These are phyloP conservation scores for Allomyces macrogynus DNA, from an alignment of 192 early-diverging fungal genomes.

Conservation along the genomic window DNA sequence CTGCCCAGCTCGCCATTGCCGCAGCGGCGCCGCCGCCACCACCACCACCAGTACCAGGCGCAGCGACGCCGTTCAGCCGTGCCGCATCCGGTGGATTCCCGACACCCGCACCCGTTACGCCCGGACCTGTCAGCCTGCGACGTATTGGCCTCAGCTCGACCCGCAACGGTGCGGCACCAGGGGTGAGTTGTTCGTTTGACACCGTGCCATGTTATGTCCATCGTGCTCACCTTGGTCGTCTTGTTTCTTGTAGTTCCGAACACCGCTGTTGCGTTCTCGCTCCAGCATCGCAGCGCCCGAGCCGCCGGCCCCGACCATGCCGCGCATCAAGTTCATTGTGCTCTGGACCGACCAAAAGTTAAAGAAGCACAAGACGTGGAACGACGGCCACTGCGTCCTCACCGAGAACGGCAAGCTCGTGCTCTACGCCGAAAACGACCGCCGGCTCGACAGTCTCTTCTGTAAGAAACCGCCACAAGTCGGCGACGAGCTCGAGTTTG, in stretches of 20 bases:
- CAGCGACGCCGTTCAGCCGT: not conserved
- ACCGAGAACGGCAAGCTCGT: not conserved
- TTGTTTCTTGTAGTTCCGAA: not conserved
- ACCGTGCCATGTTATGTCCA: no score
- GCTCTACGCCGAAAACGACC: not conserved
- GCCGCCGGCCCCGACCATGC: not conserved
- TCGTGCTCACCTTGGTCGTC: not conserved
- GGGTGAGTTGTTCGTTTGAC: no score
- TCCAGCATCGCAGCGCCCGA: not conserved
- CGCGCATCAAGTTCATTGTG: not conserved
- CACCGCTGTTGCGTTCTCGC: not conserved
- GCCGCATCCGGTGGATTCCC: not conserved
- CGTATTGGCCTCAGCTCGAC: not conserved
- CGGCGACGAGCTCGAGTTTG: conserved; percentile 1
- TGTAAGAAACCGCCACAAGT: not conserved
- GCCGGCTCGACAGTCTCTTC: not conserved
- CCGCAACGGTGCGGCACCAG: no score
- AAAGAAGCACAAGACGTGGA: conserved; percentile 2
- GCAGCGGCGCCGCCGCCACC: not conserved
- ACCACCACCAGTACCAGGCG: not conserved
- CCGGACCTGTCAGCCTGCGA: not conserved
- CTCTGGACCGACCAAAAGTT: conserved; percentile 2
- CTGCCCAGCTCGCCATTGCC: not conserved
- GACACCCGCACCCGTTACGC: not conserved
- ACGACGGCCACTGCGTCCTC: conserved; percentile 1